Base-by-base conservation (phyloP, 2,329 filamentous ascomycete species). In the Talaromyces albobiverticillius region DNA sequence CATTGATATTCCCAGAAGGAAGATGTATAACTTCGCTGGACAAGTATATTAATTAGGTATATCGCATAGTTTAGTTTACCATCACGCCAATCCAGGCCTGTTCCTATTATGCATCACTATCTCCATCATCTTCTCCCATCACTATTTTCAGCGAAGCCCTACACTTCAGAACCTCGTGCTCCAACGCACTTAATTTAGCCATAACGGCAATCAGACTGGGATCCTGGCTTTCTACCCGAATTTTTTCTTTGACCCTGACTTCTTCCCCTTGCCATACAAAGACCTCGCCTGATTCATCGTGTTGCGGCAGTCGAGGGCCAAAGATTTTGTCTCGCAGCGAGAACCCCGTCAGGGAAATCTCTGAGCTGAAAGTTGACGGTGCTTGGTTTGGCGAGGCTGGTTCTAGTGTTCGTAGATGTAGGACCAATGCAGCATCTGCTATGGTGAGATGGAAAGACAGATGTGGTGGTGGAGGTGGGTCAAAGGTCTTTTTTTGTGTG, bases 171-270 rank as follows among this genome's bases (percentile, higher is more conserved):
- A 96, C 79, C 57, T 86, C 86, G 63, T 91, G 83, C 59, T 88
- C 86, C 54, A 96, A 73, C 4, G 89, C 90, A 26, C 81, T 84
- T 61, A 96, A 76, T 73, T 96, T 96, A 4, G 90, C 87, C 69
- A 89, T 87, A 31, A 94, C 79, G 32, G 89, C 87, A 68, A 96
- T 85, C 60, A 96, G 69, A 62, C 85, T 92, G 1, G 93, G 93
- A 69, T 97, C 92, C 53, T 91, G 89, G 64, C 85, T 93, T 71
- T 96, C 92, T 2, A 96, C 87, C 38, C 88, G 81, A 4, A 96
- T 83, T 75, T 96, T 96, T 69, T 96, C 93, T 61, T 87, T 85
- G 43, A 97, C 93, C 59, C 84, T 87, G 2, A 96, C 91, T 57
- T 94, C 85, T 53, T 84, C 80, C 4, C 82, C 82, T 13, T 75